Percentiles rank a stretch among this genome's conserved stretches.
These are phyloP conservation scores for Aspergillus diversus DNA, from an alignment of 495 filamentous ascomycete species.

Conservation along the genomic window DNA sequence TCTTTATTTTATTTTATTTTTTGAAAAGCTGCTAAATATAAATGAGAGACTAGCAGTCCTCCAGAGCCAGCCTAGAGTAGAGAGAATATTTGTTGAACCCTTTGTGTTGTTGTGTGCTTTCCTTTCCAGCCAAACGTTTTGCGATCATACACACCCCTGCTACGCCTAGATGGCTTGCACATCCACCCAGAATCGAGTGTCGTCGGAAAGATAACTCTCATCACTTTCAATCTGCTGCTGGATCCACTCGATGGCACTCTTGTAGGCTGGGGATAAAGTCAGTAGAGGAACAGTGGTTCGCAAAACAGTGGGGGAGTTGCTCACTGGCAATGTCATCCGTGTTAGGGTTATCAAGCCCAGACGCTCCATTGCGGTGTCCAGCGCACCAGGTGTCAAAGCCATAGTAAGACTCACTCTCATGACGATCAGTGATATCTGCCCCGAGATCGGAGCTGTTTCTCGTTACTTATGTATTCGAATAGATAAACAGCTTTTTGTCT, in stretches of 20 bases:
- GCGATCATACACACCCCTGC: too few relatives aligned
- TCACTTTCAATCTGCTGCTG: slow-evolving; percentile 35
- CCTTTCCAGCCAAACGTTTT: neutral
- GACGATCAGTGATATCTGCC: slow-evolving; percentile 33
- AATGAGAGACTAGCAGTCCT: neutral
- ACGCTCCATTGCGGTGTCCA: slow-evolving; percentile 33
- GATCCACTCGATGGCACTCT: slow-evolving; percentile 31
- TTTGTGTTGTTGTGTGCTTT: neutral
- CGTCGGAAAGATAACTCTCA: slow-evolving; percentile 19
- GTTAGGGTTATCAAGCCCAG: slow-evolving; percentile 29
- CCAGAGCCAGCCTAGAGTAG: neutral
- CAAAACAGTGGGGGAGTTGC: neutral
- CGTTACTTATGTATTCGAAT: neutral
- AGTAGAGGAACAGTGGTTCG: slow-evolving; percentile 4
- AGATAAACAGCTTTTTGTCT: neutral
- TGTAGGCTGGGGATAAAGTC: slow-evolving; percentile 27
- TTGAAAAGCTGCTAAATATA: neutral
- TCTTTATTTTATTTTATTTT: neutral
- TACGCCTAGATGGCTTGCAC: slow-evolving; percentile 14
- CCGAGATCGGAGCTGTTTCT: slow-evolving; percentile 24
- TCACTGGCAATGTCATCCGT: slow-evolving; percentile 31
- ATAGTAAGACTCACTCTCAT: slow-evolving; percentile 30
- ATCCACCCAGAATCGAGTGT: slow-evolving; percentile 20
- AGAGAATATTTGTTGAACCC: slow-evolving; percentile 2
- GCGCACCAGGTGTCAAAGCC: slow-evolving; percentile 34